Evolutionary conservation across 2,329 filamentous ascomycete species (phyloP).

Genomic region (Ophidiomyces ophidiicola): DNA sequence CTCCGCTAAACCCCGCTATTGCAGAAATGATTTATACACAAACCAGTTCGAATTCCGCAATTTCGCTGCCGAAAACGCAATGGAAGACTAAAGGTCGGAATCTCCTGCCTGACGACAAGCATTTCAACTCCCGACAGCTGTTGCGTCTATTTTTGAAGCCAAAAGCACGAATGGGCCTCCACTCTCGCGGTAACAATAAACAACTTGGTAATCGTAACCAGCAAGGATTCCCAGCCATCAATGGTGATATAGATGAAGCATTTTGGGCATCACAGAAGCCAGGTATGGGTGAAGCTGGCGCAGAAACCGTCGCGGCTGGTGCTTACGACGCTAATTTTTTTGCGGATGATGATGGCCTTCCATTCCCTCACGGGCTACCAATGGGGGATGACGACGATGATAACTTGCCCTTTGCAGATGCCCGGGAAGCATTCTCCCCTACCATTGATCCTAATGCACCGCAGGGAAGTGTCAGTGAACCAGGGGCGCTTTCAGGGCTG

Average conservation of each 20-base stretch:
- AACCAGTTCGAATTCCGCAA: slow-evolving; percentile 65
- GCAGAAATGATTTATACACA: slow-evolving; percentile 71
- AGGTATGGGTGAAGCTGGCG: slow-evolving; percentile 42
- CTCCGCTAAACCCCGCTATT: slow-evolving; percentile 57
- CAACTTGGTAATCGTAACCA: slow-evolving; percentile 23
- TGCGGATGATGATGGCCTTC: slow-evolving; percentile 52
- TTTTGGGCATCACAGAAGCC: slow-evolving; percentile 65
- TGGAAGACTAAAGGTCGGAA: slow-evolving; percentile 92
- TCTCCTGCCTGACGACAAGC: slow-evolving; percentile 90
- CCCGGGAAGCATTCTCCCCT: slow-evolving; percentile 38
- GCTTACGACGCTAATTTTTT: slow-evolving; percentile 98
- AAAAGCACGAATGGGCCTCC: slow-evolving; percentile 66
- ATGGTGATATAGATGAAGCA: slow-evolving; percentile 81
- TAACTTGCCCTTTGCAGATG: slow-evolving; percentile 38
- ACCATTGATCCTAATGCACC: slow-evolving; percentile 24
- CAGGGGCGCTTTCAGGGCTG: slow-evolving; percentile 27
- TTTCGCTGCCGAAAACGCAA: slow-evolving; percentile 81
- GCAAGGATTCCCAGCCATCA: slow-evolving; percentile 44
- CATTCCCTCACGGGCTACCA: slow-evolving; percentile 36
- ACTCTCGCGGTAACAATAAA: slow-evolving; percentile 43
- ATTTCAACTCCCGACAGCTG: slow-evolving; percentile 89
- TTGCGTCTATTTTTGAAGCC: slow-evolving; percentile 89
- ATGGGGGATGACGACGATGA: slow-evolving; percentile 38
- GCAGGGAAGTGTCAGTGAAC: slow-evolving; percentile 24
- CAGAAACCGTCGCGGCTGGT: slow-evolving; percentile 47